phyloP scores from a whole-genome alignment of 805 yeast species.

The Ogataea angusta region DNA sequence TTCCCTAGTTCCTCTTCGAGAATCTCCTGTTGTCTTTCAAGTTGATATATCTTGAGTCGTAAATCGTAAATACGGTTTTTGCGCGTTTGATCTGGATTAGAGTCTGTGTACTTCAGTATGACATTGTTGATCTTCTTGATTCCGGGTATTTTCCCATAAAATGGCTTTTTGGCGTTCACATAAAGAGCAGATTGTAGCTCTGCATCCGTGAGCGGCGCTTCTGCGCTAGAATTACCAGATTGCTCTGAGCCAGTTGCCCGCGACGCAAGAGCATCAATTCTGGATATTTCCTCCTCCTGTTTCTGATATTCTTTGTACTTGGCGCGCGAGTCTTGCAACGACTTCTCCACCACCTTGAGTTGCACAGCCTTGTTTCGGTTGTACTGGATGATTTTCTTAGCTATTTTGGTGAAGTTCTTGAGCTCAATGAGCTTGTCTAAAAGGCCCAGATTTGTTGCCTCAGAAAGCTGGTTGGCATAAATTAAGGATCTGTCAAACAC shows the following conservation, averaged over 20 bases:
- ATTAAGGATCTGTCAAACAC: constrained; percentile 72
- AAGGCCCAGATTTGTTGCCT: constrained; percentile 29
- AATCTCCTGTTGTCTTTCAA: constrained; percentile 30
- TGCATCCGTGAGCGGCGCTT: constrained; percentile 31
- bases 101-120: constrained; percentile 33
- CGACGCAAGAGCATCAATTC: constrained; percentile 32
- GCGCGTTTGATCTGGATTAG: constrained; percentile 35
- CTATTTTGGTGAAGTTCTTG: constrained; percentile 31
- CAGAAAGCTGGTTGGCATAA: constrained; percentile 40
- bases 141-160: constrained; percentile 35
- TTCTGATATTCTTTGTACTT: constrained; percentile 27
- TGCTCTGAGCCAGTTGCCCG: constrained; percentile 21
- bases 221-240: constrained; percentile 13
- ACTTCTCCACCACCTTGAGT: constrained; percentile 27
- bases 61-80: constrained; percentile 29
- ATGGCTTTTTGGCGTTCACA: constrained; percentile 26
- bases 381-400: constrained; percentile 32
- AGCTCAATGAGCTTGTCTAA: constrained; percentile 35
- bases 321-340: constrained; percentile 23
- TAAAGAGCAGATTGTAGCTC: constrained; percentile 32
- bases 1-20: constrained; percentile 24
- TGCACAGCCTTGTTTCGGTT: constrained; percentile 35
- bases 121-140: constrained; percentile 34
- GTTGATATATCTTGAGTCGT: constrained; percentile 30
- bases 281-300: constrained; percentile 31